Evolutionary conservation across 352 stramenopile genomes (phyloP), one percentile per base, ranked within the genome.

Genomic region (Blastocystis sp.): DNA sequence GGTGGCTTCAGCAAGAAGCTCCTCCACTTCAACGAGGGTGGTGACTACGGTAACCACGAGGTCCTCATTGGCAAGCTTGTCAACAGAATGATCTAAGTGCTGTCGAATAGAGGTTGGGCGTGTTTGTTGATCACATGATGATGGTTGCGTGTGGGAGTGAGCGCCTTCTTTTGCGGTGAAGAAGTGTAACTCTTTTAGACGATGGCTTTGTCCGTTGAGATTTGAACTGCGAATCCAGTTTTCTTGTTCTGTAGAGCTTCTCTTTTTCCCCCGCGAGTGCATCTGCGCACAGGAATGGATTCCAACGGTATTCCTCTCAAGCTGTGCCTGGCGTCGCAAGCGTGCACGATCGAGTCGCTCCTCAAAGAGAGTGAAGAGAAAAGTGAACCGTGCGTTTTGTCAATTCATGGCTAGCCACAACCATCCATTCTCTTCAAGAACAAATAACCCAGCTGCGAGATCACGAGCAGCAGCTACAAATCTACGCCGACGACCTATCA

Each of bases 1-100:
- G 96, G 95, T 60, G 95, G 95, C 90, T 97, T 97, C 94, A 96
- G 93, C 91, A 94, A 97, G 93, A 97, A 98, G 94, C 93, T 97
- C 33, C 93, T 97, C 50, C 95, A 97, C 95, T 97, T 96, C 82
- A 95, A 94, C 80, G 95, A 98, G 92, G 95, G 94, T 89, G 95
- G 95, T 90, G 94, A 98, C 91, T 94, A 95, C 80, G 95, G 95
- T 69, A 96, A 97, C 93, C 94, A 95, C 85, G 94, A 94, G 85
- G 93, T 93, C 4, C 92, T 97, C 92, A 97, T 98, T 93, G 95
- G 97, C 94, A 95, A 96, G 91, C 95, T 98, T 90, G 95, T 98
- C 92, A 96, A 96, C 93, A 92, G 96, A 91, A 95, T 96, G 92
- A 92, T 98, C 91, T 98, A 97, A 80, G 41, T 21, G n/a, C 45